Percentiles rank a stretch among this genome's conserved stretches.
These are phyloP conservation scores for Taiwanofungus camphoratus DNA, from an alignment of 1,284 basidiomycete genomes.

Conservation along the genomic window DNA sequence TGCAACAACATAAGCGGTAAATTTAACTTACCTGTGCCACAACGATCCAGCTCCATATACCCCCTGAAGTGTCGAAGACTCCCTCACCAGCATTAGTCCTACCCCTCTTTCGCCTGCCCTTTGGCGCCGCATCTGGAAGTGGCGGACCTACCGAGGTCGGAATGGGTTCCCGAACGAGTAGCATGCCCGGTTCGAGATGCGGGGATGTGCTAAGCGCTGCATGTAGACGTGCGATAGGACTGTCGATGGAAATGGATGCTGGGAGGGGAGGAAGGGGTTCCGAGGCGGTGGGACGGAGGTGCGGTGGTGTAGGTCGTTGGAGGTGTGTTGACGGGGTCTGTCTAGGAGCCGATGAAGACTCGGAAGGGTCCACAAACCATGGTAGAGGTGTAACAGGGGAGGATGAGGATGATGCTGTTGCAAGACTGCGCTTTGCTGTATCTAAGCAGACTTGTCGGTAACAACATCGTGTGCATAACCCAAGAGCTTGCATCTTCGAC, in stretches of 20 bases:
- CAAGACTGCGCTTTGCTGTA: constrained; percentile 14
- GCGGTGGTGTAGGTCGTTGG: constrained; percentile 26
- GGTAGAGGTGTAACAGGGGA: constrained; percentile 24
- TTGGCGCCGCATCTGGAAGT: constrained; percentile 44
- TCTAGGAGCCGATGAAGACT: constrained; percentile 7
- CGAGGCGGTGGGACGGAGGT: constrained; percentile 24
- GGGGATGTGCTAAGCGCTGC: constrained; percentile 49
- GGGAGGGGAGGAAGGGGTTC: constrained; percentile 36
- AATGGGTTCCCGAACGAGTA: constrained; percentile 47
- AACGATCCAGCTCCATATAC: constrained; percentile 70
- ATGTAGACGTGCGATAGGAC: constrained; percentile 38
- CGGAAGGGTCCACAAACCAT: constrained; percentile 51
- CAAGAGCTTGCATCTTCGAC: constrained; percentile 4
- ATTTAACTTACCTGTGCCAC: constrained; percentile 52
- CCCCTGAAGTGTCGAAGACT: constrained; percentile 40
- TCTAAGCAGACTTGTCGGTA: constrained; percentile 1
- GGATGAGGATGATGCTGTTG: constrained; percentile 10
- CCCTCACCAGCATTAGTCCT: constrained; percentile 63
- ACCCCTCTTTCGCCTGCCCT: constrained; percentile 59
- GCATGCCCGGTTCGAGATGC: constrained; percentile 50
- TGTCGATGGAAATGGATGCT: constrained; percentile 36
- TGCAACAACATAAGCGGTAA: neutral
- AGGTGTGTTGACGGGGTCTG: constrained; percentile 5
- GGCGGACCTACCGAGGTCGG: constrained; percentile 46
- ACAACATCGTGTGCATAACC: constrained; percentile 6